Evolutionary conservation across 2,329 filamentous ascomycete genomes (phyloP).

Genomic region (Tolypocladium guangdongense): DNA sequence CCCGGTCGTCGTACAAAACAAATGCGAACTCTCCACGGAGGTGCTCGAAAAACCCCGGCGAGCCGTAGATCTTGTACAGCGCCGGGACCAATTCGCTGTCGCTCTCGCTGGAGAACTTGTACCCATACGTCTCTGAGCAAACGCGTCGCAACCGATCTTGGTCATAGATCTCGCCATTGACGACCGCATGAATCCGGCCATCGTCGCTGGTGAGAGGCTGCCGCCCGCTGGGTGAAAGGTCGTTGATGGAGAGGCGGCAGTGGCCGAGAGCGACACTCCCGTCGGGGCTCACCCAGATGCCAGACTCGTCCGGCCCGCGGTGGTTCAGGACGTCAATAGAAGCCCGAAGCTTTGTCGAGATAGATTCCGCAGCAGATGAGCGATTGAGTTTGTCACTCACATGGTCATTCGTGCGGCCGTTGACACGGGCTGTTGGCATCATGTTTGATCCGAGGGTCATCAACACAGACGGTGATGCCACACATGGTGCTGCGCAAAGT

Average conservation of each 20-base stretch:
- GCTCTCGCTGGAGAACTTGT: constrained; percentile 32
- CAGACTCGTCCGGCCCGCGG: constrained; percentile 18
- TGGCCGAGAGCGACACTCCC: constrained; percentile 28
- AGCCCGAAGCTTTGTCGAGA: constrained; percentile 6
- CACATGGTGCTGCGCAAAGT: neutral
- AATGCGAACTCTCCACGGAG: constrained; percentile 45
- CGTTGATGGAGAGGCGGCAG: constrained; percentile 39
- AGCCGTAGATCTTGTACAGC: constrained; percentile 37
- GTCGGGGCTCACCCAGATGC: constrained; percentile 15
- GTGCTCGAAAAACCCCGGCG: constrained; percentile 21
- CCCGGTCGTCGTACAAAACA: constrained; percentile 33
- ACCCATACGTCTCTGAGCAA: constrained; percentile 21
- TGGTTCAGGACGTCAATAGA: constrained; percentile 15
- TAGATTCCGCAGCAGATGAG: too few relatives aligned
- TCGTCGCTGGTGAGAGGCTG: constrained; percentile 33
- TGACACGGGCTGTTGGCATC: neutral
- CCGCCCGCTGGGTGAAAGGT: constrained; percentile 30
- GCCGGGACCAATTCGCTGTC: constrained; percentile 43
- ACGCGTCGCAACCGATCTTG: constrained; percentile 30
- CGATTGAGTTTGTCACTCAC: neutral
- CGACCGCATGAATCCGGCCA: constrained; percentile 38
- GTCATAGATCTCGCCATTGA: constrained; percentile 49
- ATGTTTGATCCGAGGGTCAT: neutral
- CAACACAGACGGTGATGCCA: neutral
- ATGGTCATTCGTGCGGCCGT: neutral